These are phyloP conservation scores for Psidium guajava DNA, from an alignment of 345 rosid genomes.

Conservation along the genomic window DNA sequence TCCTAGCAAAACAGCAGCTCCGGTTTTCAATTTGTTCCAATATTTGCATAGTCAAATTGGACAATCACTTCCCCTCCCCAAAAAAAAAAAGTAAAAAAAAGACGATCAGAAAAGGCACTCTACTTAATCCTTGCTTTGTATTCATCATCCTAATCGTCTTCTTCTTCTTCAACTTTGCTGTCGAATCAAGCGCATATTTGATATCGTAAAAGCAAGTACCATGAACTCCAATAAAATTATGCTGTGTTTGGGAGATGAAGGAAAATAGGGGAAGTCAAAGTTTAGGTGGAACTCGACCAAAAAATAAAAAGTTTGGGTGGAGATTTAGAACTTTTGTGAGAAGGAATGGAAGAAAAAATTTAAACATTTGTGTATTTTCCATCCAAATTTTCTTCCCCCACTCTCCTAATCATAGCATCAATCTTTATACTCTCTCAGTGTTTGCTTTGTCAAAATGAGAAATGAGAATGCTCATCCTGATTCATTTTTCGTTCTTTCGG, in stretches of 20 bases:
- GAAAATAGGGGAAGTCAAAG: neutral
- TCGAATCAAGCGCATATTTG: neutral
- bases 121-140: neutral
- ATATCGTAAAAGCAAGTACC: neutral
- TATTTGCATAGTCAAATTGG: neutral
- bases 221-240: neutral
- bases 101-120: neutral
- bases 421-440: neutral
- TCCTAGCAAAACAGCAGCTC: neutral
- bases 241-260: neutral
- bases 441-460: neutral
- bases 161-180: neutral
- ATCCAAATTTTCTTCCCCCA: neutral
- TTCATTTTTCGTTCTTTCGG: neutral
- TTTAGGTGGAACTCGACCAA: neutral
- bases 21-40: neutral
- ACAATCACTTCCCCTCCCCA: neutral
- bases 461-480: neutral
- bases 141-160: neutral
- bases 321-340: neutral
- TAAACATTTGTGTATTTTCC: neutral
- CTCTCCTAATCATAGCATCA: neutral
- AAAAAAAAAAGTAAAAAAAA: no score
- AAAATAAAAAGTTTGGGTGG: neutral
- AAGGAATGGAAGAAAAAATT: neutral